phyloP scores from a whole-genome alignment of 2,329 filamentous ascomycete species.

The Fusarium oligoseptatum region DNA sequence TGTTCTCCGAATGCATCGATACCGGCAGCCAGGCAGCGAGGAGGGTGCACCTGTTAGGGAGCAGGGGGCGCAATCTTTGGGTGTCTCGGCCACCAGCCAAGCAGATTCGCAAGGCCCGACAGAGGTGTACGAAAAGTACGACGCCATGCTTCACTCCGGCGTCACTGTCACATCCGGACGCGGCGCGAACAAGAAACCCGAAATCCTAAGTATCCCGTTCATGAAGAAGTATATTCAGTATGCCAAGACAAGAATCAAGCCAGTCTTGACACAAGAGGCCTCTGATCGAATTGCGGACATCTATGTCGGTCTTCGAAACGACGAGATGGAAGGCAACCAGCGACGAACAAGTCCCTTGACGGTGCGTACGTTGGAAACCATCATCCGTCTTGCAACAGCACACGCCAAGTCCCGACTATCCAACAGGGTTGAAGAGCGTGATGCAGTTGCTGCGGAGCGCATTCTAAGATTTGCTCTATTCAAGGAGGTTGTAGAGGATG shows the following conservation, averaged over 20 bases:
- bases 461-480: conserved; percentile 96
- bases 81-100: conserved; percentile 86
- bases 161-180: conserved; percentile 82
- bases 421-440: conserved; percentile 87
- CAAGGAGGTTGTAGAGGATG: conserved; percentile 88
- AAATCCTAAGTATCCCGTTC: conserved; percentile 95
- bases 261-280: conserved; percentile 89
- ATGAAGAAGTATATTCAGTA: conserved; percentile 99
- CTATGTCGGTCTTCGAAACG: conserved; percentile 93
- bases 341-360: conserved; percentile 95
- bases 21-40: conserved; percentile 91
- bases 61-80: conserved; percentile 84
- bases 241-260: conserved; percentile 91
- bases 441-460: conserved; percentile 87
- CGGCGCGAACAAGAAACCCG: conserved; percentile 80
- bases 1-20: conserved; percentile 96
- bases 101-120: conserved; percentile 80
- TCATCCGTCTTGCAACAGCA: conserved; percentile 97
- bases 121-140: conserved; percentile 96
- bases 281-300: conserved; percentile 91
- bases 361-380: conserved; percentile 94
- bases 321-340: conserved; percentile 95
- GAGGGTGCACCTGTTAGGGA: conserved; percentile 96
- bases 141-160: conserved; percentile 94
- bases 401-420: conserved; percentile 94